phyloP scores from a whole-genome alignment of 1,284 basidiomycete species.

The Rhodotorula sp. region DNA sequence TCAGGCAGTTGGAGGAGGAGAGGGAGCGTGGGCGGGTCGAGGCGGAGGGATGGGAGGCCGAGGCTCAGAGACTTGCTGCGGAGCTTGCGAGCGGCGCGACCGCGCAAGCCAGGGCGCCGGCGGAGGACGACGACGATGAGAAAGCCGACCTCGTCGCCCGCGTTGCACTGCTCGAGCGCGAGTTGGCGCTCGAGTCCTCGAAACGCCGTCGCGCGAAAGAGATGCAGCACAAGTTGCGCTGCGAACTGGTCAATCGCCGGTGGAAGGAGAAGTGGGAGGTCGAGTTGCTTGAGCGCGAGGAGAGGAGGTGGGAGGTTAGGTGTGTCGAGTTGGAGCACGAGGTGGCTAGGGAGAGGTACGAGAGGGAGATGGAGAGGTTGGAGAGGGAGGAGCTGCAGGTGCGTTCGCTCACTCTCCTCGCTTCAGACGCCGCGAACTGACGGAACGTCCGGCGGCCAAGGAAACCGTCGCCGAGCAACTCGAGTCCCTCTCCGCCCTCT shows the following conservation, averaged over 20 bases:
- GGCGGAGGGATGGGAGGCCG: constrained; percentile 38
- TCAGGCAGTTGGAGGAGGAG: constrained; percentile 17
- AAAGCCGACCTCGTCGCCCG: background rate
- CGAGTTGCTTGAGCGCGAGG: constrained; percentile 33
- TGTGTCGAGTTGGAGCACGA: constrained; percentile 21
- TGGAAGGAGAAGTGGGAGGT: constrained; percentile 40
- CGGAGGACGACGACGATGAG: background rate
- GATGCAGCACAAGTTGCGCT: constrained; percentile 26
- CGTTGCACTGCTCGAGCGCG: background rate
- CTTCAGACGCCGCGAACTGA: background rate
- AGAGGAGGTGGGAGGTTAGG: constrained; percentile 30
- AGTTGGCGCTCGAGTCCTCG: constrained; percentile 12
- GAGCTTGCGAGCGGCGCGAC: constrained; percentile 16
- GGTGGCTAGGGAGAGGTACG: constrained; percentile 1
- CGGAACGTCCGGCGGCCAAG: background rate
- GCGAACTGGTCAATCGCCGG: constrained; percentile 32
- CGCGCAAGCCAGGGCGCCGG: background rate
- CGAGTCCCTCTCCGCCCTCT: constrained; percentile 10
- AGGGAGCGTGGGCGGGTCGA: constrained; percentile 8
- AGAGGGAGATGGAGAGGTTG: constrained; percentile 17
- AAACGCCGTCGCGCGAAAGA: constrained; percentile 26
- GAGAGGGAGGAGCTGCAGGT: constrained; percentile 34
- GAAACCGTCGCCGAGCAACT: constrained; percentile 1
- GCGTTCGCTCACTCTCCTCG: background rate
- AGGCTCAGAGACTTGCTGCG: constrained; percentile 18